Conservation (phyloP, 179 eudicot genomes). For the Drosera spatulata region DNA sequence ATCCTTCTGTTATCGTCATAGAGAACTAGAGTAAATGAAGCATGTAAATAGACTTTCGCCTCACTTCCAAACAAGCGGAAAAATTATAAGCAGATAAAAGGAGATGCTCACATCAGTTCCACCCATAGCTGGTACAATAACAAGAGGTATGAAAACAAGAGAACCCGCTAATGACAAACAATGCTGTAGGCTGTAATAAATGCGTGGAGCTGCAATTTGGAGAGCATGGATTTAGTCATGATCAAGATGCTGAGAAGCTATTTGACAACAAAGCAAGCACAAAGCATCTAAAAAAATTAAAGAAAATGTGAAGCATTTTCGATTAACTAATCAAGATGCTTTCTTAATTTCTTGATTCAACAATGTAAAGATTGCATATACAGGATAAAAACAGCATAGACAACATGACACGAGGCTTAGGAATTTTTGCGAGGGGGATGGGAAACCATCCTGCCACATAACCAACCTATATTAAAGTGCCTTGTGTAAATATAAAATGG, state of each 20-base stretch:
- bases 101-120: slow-evolving; percentile 80
- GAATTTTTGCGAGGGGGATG: too few relatives aligned
- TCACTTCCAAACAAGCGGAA: slow-evolving; percentile 1
- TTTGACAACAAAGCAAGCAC: background rate
- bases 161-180: slow-evolving; percentile 83
- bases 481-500: too few relatives aligned
- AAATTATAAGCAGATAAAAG: background rate
- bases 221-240: background rate
- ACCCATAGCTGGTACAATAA: slow-evolving; percentile 88
- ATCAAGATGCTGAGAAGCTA: background rate
- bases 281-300: background rate
- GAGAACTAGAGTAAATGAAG: slow-evolving; percentile 3
- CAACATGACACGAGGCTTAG: too few relatives aligned
- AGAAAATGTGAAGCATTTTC: background rate
- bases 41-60: background rate
- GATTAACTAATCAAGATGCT: too few relatives aligned
- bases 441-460: too few relatives aligned
- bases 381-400: too few relatives aligned
- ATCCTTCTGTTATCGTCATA: slow-evolving; percentile 54
- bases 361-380: too few relatives aligned
- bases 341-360: too few relatives aligned
- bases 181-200: slow-evolving; percentile 82
- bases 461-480: too few relatives aligned
- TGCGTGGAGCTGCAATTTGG: slow-evolving; percentile 50
- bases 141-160: slow-evolving; percentile 65